Conservation (phyloP, 2,329 filamentous ascomycete species). For the Fusarium subglutinans region DNA sequence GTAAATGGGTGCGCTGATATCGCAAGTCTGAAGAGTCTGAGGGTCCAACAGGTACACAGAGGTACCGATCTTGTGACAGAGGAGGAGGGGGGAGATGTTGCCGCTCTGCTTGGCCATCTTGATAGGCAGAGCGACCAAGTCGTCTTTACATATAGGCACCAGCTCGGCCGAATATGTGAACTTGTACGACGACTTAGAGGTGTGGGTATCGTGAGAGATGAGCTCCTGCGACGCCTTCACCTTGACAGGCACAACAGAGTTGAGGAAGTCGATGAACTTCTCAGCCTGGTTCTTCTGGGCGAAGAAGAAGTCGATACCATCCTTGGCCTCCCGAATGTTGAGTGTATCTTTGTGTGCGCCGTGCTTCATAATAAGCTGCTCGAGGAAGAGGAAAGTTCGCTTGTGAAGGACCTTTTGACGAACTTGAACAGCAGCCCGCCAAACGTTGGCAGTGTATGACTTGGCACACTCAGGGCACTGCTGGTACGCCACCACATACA, state of each 20-base stretch:
- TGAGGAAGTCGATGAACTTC: conserved; percentile 90
- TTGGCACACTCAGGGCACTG: conserved; percentile 96
- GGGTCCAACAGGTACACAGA: conserved; percentile 90
- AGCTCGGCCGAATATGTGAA: conserved; percentile 91
- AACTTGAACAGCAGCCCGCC: conserved; percentile 92
- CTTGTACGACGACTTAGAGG: conserved; percentile 90
- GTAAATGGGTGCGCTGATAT: conserved; percentile 83
- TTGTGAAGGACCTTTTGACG: conserved; percentile 98
- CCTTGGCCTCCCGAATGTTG: conserved; percentile 97
- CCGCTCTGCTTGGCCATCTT: conserved; percentile 87
- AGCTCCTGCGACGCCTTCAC: conserved; percentile 83
- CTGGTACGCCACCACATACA: conserved; percentile 89
- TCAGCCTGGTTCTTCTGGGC: conserved; percentile 89
- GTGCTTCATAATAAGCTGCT: conserved; percentile 96
- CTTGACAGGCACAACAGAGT: conserved; percentile 80
- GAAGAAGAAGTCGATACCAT: conserved; percentile 97
- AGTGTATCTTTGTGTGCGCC: conserved; percentile 90
- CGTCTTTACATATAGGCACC: conserved; percentile 96
- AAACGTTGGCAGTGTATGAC: conserved; percentile 95
- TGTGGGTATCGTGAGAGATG: conserved; percentile 93
- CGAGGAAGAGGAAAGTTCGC: conserved; percentile 75
- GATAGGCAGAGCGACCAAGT: conserved; percentile 91
- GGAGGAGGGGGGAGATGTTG: conserved; percentile 85
- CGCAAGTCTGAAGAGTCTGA: conserved; percentile 88
- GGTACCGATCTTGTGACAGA: conserved; percentile 91